These are phyloP conservation scores for Alternaria sp. DNA, from an alignment of 2,329 filamentous ascomycete species.

Conservation along the genomic window DNA sequence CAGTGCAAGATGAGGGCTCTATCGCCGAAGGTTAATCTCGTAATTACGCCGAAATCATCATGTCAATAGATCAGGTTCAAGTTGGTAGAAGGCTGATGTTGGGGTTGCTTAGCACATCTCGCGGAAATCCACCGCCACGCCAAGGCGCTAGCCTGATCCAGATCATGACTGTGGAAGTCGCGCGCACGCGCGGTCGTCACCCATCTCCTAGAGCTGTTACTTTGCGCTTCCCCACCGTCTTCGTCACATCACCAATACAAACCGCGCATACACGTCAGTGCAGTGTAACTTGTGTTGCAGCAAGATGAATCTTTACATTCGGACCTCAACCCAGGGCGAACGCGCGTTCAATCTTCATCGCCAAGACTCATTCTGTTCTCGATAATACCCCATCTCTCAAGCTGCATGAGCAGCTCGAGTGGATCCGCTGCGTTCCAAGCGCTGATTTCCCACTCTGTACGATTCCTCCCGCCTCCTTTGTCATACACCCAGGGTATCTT, in stretches of 20 bases:
- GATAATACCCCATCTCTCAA: slow-evolving; percentile 33
- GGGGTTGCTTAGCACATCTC: slow-evolving; percentile 6
- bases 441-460: slow-evolving; percentile 34
- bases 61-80: neutral
- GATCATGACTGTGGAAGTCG: neutral
- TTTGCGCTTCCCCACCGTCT: neutral
- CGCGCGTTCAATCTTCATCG: slow-evolving; percentile 21
- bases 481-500: slow-evolving; percentile 32
- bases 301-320: neutral
- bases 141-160: neutral
- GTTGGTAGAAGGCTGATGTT: neutral
- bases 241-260: neutral
- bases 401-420: slow-evolving; percentile 27
- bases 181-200: neutral
- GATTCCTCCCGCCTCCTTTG: slow-evolving; percentile 14
- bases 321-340: neutral
- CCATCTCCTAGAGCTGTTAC: neutral
- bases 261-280: no score
- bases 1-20: neutral
- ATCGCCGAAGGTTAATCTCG: neutral
- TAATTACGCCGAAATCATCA: neutral
- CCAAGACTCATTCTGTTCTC: slow-evolving; percentile 27
- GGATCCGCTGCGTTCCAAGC: slow-evolving; percentile 32
- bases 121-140: slow-evolving; percentile 6
- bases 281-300: neutral